A percentile compares a stretch with the other conserved stretches of the same genome.
These are phyloP conservation scores for Biscogniauxia marginata DNA, from an alignment of 2,329 filamentous ascomycete species.

Conservation along the genomic window DNA sequence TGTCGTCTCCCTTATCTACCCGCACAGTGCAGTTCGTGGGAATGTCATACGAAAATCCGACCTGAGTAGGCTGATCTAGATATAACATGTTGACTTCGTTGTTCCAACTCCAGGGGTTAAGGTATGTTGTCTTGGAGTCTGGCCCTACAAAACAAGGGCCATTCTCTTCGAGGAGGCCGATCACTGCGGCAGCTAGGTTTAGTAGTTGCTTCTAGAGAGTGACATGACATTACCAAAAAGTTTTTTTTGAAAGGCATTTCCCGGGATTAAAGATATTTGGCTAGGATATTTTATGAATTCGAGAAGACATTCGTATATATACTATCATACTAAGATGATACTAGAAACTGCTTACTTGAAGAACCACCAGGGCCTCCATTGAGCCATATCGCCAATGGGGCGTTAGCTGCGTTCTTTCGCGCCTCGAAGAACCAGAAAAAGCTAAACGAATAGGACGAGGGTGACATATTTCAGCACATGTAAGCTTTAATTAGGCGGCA, in stretches of 20 bases:
- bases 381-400: conserved; percentile 61
- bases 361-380: conserved; percentile 57
- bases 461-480: too few species aligned
- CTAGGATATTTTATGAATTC: too few species aligned
- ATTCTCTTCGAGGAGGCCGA: conserved; percentile 16
- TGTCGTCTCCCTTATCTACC: conserved; percentile 14
- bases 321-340: conserved; percentile 45
- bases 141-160: conserved; percentile 52
- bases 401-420: conserved; percentile 48
- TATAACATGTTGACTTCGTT: conserved; percentile 67
- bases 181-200: conserved; percentile 2
- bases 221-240: too few species aligned
- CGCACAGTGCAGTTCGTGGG: conserved; percentile 21
- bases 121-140: conserved; percentile 43
- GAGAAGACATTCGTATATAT: too few species aligned
- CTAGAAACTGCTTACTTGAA: conserved; percentile 43
- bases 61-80: conserved; percentile 59
- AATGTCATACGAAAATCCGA: conserved; percentile 33
- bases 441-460: too few species aligned
- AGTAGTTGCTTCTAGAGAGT: neutral
- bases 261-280: neutral
- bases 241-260: too few species aligned
- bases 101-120: conserved; percentile 63
- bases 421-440: conserved; percentile 47
- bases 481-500: too few species aligned